Evolutionary conservation across 208 protist genomes (phyloP).

Genomic region (Porcisia hertigi): DNA sequence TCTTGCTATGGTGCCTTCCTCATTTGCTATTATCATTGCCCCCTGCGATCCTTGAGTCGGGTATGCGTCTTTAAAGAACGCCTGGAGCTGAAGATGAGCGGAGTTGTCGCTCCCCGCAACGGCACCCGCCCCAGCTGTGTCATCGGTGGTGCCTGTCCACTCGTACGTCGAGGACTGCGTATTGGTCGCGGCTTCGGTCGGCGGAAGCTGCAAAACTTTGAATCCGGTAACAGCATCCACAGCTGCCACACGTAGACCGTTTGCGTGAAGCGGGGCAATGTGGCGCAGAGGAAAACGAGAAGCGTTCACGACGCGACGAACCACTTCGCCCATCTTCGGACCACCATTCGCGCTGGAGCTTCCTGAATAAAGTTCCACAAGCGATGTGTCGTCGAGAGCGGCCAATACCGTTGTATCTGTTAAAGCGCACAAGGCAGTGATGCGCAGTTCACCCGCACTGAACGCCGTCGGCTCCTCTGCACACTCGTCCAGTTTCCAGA

Average conservation of each 20-base stretch:
- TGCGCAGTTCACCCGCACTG: slow-evolving; percentile 9
- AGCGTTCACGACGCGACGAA: slow-evolving; percentile 22
- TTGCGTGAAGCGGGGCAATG: slow-evolving; percentile 39
- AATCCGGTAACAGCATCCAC: slow-evolving; percentile 65
- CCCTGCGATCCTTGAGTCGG: slow-evolving; percentile 22
- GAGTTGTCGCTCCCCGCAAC: background rate
- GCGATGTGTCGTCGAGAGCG: slow-evolving; percentile 34
- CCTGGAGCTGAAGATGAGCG: slow-evolving; percentile 24
- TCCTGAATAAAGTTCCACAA: slow-evolving; percentile 51
- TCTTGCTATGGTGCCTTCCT: slow-evolving; percentile 17
- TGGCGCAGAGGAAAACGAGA: slow-evolving; percentile 33
- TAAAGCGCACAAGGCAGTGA: slow-evolving; percentile 68
- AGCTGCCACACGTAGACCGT: slow-evolving; percentile 47
- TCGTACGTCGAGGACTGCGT: slow-evolving; percentile 6
- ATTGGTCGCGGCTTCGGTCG: background rate
- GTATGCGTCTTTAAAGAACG: slow-evolving; percentile 49
- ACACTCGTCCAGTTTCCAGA: slow-evolving; percentile 51
- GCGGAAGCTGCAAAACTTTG: slow-evolving; percentile 46
- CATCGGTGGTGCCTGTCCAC: slow-evolving; percentile 11
- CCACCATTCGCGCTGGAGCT: background rate
- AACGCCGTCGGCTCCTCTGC: slow-evolving; percentile 22
- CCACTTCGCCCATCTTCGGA: slow-evolving; percentile 15
- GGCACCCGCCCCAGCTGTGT: background rate
- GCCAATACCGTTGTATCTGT: slow-evolving; percentile 46
- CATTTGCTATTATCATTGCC: slow-evolving; percentile 2